These are phyloP conservation scores for Aspergillus quadrilineatus DNA, from an alignment of 2,329 filamentous ascomycete species.

Conservation along the genomic window DNA sequence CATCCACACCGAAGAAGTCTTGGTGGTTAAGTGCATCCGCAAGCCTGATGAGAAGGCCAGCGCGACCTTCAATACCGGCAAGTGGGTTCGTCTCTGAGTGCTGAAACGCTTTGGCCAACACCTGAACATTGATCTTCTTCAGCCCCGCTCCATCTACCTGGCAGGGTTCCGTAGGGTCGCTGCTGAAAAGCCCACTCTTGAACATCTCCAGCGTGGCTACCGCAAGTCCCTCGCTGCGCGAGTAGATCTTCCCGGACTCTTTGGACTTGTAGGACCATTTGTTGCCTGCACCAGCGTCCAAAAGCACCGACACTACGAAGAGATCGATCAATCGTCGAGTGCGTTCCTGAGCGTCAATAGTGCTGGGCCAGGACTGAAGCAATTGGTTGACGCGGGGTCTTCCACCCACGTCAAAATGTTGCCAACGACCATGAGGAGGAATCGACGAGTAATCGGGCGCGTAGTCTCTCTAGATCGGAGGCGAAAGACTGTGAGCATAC, in stretches of 20 bases:
- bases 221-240: constrained; percentile 83
- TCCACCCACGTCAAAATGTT: constrained; percentile 62
- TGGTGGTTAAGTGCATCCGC: constrained; percentile 73
- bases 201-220: constrained; percentile 85
- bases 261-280: constrained; percentile 91
- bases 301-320: constrained; percentile 61
- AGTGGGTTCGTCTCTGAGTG: constrained; percentile 77
- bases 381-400: constrained; percentile 53
- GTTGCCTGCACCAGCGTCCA: constrained; percentile 77
- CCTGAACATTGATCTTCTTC: constrained; percentile 68
- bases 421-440: constrained; percentile 74
- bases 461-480: constrained; percentile 61
- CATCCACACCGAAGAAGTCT: constrained; percentile 80
- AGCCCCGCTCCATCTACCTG: constrained; percentile 87
- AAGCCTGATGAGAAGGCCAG: constrained; percentile 73
- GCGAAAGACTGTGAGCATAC: neutral
- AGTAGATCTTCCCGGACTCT: constrained; percentile 79
- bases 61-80: constrained; percentile 79
- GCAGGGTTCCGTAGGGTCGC: constrained; percentile 74
- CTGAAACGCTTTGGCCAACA: constrained; percentile 79
- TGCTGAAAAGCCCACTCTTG: constrained; percentile 85
- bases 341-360: constrained; percentile 50
- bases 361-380: constrained; percentile 51
- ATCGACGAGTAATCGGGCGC: constrained; percentile 69
- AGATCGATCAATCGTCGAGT: constrained; percentile 60